A percentile compares a stretch with the other conserved stretches of the same genome.
phyloP scores from a whole-genome alignment of 352 stramenopile genomes.

The Phytophthora meadii region DNA sequence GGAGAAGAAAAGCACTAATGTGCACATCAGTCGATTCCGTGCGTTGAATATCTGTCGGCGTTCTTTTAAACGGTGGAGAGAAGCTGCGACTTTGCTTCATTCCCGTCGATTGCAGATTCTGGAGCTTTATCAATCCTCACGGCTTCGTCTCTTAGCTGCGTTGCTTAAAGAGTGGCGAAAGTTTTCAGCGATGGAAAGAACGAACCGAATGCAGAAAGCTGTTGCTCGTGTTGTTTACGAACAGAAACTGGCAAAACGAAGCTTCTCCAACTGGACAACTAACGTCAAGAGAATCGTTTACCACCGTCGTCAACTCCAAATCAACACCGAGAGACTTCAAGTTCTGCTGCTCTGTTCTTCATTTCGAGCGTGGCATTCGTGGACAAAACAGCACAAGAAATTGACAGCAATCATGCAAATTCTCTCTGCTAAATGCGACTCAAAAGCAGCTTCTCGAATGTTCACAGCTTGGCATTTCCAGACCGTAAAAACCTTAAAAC shows the following conservation, averaged over 20 bases:
- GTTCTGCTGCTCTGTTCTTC: constrained; percentile 63
- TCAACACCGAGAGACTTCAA: constrained; percentile 65
- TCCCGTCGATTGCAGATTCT: constrained; percentile 29
- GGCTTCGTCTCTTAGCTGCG: constrained; percentile 32
- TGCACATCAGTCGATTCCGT: background rate
- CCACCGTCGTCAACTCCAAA: constrained; percentile 50
- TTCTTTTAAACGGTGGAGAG: constrained; percentile 20
- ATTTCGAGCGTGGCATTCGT: constrained; percentile 60
- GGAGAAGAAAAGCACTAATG: background rate
- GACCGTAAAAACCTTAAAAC: constrained; percentile 4
- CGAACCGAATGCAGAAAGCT: constrained; percentile 30
- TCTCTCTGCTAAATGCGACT: constrained; percentile 34
- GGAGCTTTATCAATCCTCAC: constrained; percentile 38
- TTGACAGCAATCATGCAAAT: constrained; percentile 28
- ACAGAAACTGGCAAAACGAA: constrained; percentile 9
- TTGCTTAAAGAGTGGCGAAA: constrained; percentile 40
- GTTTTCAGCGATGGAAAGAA: constrained; percentile 27
- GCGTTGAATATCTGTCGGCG: background rate
- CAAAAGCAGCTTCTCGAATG: constrained; percentile 6
- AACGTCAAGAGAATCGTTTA: constrained; percentile 24
- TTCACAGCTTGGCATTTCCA: constrained; percentile 34
- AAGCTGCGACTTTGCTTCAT: constrained; percentile 5
- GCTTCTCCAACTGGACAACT: constrained; percentile 35
- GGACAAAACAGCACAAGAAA: constrained; percentile 40
- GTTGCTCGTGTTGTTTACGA: constrained; percentile 33